These are phyloP conservation scores for Coemansia brasiliensis DNA, from an alignment of 192 early-diverging fungal genomes.

Conservation along the genomic window DNA sequence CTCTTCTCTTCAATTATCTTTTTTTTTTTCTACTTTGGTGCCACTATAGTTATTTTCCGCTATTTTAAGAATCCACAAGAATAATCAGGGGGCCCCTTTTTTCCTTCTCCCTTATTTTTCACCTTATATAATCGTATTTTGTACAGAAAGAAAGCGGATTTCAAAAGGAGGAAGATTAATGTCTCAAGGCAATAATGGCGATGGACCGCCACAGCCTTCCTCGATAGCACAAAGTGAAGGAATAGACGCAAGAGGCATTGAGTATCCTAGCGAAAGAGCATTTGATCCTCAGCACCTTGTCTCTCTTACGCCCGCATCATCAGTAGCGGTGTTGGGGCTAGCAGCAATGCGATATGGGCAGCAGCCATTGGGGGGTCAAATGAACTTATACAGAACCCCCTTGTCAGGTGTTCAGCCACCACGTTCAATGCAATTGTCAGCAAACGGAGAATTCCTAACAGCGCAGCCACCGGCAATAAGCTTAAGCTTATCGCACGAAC, in stretches of 20 bases:
- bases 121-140: neutral
- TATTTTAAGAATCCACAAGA: too few relatives aligned
- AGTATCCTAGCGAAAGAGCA: neutral
- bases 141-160: neutral
- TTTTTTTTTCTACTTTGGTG: too few relatives aligned
- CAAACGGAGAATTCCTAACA: too few relatives aligned
- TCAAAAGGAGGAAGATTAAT: neutral
- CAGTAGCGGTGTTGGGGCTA: slow-evolving; percentile 34
- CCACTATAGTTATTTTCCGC: too few relatives aligned
- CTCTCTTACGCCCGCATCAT: slow-evolving; percentile 34
- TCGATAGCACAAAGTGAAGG: neutral
- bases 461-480: slow-evolving; percentile 13
- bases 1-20: too few relatives aligned
- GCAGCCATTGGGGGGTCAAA: neutral
- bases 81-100: too few relatives aligned
- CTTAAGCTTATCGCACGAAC: slow-evolving; percentile 7
- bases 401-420: neutral
- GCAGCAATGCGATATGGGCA: slow-evolving; percentile 38
- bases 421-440: neutral
- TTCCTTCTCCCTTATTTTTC: too few relatives aligned
- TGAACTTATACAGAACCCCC: neutral
- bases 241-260: neutral
- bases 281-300: slow-evolving; percentile 20
- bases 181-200: slow-evolving; percentile 12
- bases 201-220: slow-evolving; percentile 9